Evolutionary conservation across 441 rosid species (phyloP), one percentile per base, ranked within the genome.

Genomic region (Gossypium lobatum): DNA sequence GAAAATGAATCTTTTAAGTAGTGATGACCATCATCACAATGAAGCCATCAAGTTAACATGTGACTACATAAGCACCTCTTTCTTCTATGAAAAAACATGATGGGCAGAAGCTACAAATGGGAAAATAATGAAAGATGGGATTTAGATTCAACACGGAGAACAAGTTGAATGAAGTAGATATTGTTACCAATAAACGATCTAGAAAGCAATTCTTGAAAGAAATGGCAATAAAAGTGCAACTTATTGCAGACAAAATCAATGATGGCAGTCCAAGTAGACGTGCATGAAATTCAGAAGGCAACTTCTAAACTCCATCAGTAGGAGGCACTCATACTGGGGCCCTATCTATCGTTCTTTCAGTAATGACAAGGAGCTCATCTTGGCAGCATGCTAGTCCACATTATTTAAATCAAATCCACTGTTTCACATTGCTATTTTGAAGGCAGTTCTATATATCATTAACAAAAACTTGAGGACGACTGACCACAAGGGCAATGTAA

Each of bases 61-160:
- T n/a, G n/a, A 48, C 57, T 48, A 68, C 2, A 2, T 52, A 68
- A 50, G 45, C 57, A 50, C 39, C 25, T 50, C 26, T 52, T 68
- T 26, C 9, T 16, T 50, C 45, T 16, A 50, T 52, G 42, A 34
- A 67, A 14, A 21, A 25, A 50, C 58, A 67, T 48, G 14, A 67
- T 7, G 18, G 14, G 34, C 48, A 7, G 57, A 67, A 66, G 58
- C 58, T 48, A 66, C 6, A 6, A 46, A 7, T 25, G 37, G 14
- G 11, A 67, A 67, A n/a, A 67, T 23, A 67, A 63, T 63, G 13
- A 42, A 67, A 48, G 69, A 25, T 7, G 18, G 72, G 60, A 16
- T 9, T 34, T n/a, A n/a, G n/a, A 68, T 26, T 26, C 46, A 68
- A 50, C 28, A 60, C 1, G 9, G 8, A 66, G 37, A 45, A 46